Base-by-base conservation (phyloP, 192 early-diverging fungal species). In the Coemansia reversa region DNA sequence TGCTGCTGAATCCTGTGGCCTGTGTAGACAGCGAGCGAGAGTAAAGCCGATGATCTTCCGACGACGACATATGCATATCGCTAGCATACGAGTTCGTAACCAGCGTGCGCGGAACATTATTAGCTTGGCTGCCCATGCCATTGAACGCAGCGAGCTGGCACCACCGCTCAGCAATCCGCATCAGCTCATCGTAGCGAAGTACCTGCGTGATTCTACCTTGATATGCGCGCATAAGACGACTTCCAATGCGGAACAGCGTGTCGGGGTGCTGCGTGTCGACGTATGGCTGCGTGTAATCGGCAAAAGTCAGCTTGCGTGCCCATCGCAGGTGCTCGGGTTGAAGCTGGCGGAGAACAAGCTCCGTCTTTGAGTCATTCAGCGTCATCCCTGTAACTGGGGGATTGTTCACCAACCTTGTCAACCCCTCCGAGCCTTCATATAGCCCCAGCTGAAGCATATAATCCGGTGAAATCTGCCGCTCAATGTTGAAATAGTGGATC, bases 261-360 rank as follows among this genome's bases (percentile, higher is more conserved):
- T 81, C 79, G 3, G 79, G 79, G 29, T 81, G 79, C 25, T 66
- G 61, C 16, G 79, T 81, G 35, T 81, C 79, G 1, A 75, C 79
- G 16, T 81, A 81, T 9, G 79, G 79, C 60, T 81, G 79, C 24
- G 79, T 81, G 48, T 75, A 75, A 57, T 81, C 79, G 28, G 72
- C 74, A 74, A 72, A 81, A 23, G 79, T 73, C 59, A 81, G 70
- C 70, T 81, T 81, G 49, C 79, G 79, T 0, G 79, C 70, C 79
- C 79, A 81, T 27, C 79, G 69, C 65, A 81, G 50, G 25, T 81
- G 79, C 51, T 81, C 79, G 3, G 79, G 66, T 70, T 81, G 79
- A 28, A 81, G 70, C 60, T 81, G 73, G 1, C 79, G 63, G 18
- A 81, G 39, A 1, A 55, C 66, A 35, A 81, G 63, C 58, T 81